Conservation (phyloP, 2,329 filamentous ascomycete genomes). For the Botryotinia convoluta region DNA sequence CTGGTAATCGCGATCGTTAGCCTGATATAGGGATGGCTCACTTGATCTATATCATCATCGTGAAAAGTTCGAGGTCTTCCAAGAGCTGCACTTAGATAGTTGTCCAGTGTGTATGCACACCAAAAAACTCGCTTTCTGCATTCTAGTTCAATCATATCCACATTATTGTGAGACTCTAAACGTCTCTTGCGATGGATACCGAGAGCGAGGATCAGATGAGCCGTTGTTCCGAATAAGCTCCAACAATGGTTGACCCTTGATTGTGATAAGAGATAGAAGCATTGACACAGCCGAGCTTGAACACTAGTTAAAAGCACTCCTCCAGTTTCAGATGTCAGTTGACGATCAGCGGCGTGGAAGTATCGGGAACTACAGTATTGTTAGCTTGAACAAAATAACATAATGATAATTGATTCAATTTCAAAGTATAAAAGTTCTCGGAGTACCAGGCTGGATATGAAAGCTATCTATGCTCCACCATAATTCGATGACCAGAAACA, state of each 20-base stretch:
- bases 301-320: conserved; percentile 39
- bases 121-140: conserved; percentile 59
- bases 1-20: background rate
- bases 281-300: conserved; percentile 43
- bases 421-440: background rate
- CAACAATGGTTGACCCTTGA: conserved; percentile 41
- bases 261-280: conserved; percentile 39
- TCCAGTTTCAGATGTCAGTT: conserved; percentile 38
- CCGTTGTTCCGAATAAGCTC: conserved; percentile 39
- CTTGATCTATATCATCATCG: conserved; percentile 63
- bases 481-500: background rate
- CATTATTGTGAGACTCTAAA: conserved; percentile 26
- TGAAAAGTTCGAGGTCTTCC: conserved; percentile 60
- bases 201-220: conserved; percentile 38
- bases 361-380: conserved; percentile 30
- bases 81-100: conserved; percentile 61
- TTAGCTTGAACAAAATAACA: conserved; percentile 22
- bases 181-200: conserved; percentile 35
- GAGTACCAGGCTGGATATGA: background rate
- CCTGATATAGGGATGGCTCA: conserved; percentile 1
- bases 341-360: conserved; percentile 36
- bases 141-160: conserved; percentile 45
- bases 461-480: background rate
- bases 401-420: conserved; percentile 10
- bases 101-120: conserved; percentile 63